These are phyloP conservation scores for Ambrosia artemisiifolia DNA, from an alignment of 129 eudicot genomes.

Conservation along the genomic window DNA sequence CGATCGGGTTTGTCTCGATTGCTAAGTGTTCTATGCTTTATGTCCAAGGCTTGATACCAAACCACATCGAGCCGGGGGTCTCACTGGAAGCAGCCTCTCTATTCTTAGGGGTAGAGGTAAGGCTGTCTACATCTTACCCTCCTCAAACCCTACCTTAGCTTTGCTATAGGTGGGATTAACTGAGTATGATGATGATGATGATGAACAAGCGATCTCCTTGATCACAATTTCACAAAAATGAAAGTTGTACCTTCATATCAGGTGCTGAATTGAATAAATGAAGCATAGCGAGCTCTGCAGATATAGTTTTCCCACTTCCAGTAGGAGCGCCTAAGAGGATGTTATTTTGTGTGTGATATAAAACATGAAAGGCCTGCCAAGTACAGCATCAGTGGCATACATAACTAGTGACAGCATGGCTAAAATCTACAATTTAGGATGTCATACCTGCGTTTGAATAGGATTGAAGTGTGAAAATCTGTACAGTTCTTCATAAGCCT, in stretches of 20 bases:
- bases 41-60: too few species aligned
- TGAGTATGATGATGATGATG: too few species aligned
- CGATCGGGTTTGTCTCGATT: too few species aligned
- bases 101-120: too few species aligned
- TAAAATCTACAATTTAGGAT: neutral
- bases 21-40: too few species aligned
- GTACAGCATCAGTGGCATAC: slow-evolving; percentile 22
- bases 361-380: slow-evolving; percentile 86
- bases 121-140: too few species aligned
- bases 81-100: too few species aligned
- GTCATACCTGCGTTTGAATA: slow-evolving; percentile 88
- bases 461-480: slow-evolving; percentile 96
- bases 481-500: slow-evolving; percentile 71
- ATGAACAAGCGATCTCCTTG: slow-evolving; percentile 12
- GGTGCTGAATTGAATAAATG: slow-evolving; percentile 88
- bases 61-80: too few species aligned
- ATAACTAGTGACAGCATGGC: slow-evolving; percentile 4
- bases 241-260: slow-evolving; percentile 79
- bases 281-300: slow-evolving; percentile 99
- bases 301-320: slow-evolving; percentile 99
- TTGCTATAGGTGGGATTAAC: too few species aligned
- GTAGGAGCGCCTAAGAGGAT: slow-evolving; percentile 96
- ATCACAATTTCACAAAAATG: slow-evolving; percentile 4
- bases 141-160: too few species aligned
- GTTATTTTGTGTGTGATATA: slow-evolving; percentile 91